Conservation (phyloP, 129 eudicot genomes). For the Helichrysum umbraculigerum region DNA sequence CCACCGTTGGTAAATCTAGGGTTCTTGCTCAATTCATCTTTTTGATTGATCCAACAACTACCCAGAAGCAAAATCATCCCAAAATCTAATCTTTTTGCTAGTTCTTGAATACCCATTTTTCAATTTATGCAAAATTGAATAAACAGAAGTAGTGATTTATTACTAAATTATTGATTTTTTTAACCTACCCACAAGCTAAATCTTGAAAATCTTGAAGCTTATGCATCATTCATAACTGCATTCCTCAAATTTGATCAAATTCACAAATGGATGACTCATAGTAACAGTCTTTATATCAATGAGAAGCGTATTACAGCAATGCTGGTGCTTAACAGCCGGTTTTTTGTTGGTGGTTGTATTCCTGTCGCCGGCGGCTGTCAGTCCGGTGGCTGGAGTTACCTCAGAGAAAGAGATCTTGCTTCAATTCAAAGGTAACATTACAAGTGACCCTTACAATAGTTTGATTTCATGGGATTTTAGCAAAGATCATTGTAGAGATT, state of each 20-base stretch:
- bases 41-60: slow-evolving; percentile 15
- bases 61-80: slow-evolving; percentile 18
- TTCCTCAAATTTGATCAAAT: slow-evolving; percentile 17
- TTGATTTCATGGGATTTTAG: slow-evolving; percentile 77
- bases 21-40: slow-evolving; percentile 19
- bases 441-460: slow-evolving; percentile 73
- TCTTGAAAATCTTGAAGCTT: slow-evolving; percentile 6
- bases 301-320: slow-evolving; percentile 44
- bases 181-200: slow-evolving; percentile 17
- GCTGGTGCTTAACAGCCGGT: slow-evolving; percentile 26
- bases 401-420: slow-evolving; percentile 83
- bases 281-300: slow-evolving; percentile 35
- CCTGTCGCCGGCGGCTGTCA: slow-evolving; percentile 31
- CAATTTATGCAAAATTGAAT: slow-evolving; percentile 13
- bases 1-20: slow-evolving; percentile 34
- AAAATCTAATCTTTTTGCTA: slow-evolving; percentile 14
- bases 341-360: slow-evolving; percentile 32
- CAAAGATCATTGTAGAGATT: slow-evolving; percentile 67
- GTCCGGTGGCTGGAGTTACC: slow-evolving; percentile 36
- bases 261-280: slow-evolving; percentile 22
- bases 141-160: background rate
- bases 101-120: slow-evolving; percentile 24
- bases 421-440: slow-evolving; percentile 82
- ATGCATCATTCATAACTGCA: background rate
- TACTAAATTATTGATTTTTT: slow-evolving; percentile 4